Percentiles rank a stretch among this genome's conserved stretches.
These are phyloP conservation scores for Rhodotorula mucilaginosa DNA, from an alignment of 1,284 basidiomycete species.

Conservation along the genomic window DNA sequence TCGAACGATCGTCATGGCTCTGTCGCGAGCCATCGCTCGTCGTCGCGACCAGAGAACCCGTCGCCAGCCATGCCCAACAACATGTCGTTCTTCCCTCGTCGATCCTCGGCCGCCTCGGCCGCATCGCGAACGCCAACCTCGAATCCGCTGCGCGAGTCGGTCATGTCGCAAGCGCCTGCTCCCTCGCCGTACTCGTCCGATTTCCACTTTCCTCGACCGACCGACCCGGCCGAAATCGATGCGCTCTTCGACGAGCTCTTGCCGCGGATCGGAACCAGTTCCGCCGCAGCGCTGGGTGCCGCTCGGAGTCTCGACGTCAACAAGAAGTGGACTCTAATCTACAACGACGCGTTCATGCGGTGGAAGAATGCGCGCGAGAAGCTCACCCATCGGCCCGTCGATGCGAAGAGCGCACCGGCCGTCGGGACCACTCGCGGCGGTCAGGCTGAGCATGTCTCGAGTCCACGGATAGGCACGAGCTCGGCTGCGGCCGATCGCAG, in stretches of 20 bases:
- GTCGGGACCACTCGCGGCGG: constrained; percentile 36
- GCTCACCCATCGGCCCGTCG: constrained; percentile 31
- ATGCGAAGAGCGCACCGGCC: constrained; percentile 27
- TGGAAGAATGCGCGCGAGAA: constrained; percentile 58
- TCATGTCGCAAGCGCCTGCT: background rate
- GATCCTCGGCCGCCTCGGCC: background rate
- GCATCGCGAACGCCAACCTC: constrained; percentile 16
- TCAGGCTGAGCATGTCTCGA: constrained; percentile 59
- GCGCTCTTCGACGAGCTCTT: constrained; percentile 71
- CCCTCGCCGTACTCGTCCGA: constrained; percentile 48
- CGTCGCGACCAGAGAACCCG: constrained; percentile 21
- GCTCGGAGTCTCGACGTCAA: constrained; percentile 65
- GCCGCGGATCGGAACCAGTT: constrained; percentile 52
- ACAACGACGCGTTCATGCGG: constrained; percentile 75
- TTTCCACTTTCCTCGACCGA: constrained; percentile 69
- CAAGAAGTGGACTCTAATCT: constrained; percentile 90
- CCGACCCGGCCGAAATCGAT: constrained; percentile 70
- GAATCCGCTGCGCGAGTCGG: constrained; percentile 13
- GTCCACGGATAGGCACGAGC: constrained; percentile 30
- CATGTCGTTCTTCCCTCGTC: constrained; percentile 6
- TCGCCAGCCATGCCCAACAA: background rate
- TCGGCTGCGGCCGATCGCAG: background rate
- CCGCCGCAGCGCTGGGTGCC: constrained; percentile 45
- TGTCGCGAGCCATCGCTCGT: constrained; percentile 16
- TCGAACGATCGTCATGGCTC: constrained; percentile 10